These are phyloP conservation scores for Camelina neglecta DNA, from an alignment of 345 rosid species.

Conservation along the genomic window DNA sequence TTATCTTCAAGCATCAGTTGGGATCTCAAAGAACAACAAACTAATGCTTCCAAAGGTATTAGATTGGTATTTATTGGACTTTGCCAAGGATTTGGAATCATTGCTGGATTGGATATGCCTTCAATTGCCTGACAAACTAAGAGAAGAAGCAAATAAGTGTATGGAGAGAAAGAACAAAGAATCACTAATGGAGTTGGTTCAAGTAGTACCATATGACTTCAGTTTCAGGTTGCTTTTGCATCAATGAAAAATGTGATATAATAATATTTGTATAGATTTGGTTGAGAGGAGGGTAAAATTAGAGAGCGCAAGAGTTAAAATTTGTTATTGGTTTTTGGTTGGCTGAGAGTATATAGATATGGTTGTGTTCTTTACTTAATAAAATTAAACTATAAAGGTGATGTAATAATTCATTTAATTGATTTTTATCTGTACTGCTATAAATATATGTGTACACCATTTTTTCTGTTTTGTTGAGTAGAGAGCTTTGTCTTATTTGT, in stretches of 20 bases:
- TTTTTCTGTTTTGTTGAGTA: not conserved
- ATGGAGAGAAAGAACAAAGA: constrained; percentile 56
- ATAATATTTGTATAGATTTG: constrained; percentile 37
- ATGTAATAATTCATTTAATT: constrained; percentile 33
- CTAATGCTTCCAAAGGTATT: constrained; percentile 78
- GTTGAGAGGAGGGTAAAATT: constrained; percentile 27
- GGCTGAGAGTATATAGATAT: constrained; percentile 35
- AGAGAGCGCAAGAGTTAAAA: constrained; percentile 26
- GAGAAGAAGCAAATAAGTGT: constrained; percentile 65
- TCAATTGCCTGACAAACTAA: constrained; percentile 70
- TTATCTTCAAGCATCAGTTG: constrained; percentile 80
- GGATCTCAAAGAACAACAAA: constrained; percentile 70
- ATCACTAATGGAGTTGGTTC: constrained; percentile 59
- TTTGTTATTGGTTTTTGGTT: constrained; percentile 36
- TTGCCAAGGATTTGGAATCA: constrained; percentile 83
- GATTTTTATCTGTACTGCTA: constrained; percentile 29
- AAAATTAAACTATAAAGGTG: constrained; percentile 31
- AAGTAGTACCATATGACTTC: constrained; percentile 85
- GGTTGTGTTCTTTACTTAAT: constrained; percentile 23
- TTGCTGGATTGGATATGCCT: constrained; percentile 85
- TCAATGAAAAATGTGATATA: constrained; percentile 39
- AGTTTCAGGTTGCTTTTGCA: constrained; percentile 71
- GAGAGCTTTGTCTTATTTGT: constrained; percentile 36
- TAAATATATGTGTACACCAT: constrained; percentile 31
- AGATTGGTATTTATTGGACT: constrained; percentile 91